These are phyloP conservation scores for Trypanosoma avium DNA, from an alignment of 208 protist genomes.

Conservation along the genomic window DNA sequence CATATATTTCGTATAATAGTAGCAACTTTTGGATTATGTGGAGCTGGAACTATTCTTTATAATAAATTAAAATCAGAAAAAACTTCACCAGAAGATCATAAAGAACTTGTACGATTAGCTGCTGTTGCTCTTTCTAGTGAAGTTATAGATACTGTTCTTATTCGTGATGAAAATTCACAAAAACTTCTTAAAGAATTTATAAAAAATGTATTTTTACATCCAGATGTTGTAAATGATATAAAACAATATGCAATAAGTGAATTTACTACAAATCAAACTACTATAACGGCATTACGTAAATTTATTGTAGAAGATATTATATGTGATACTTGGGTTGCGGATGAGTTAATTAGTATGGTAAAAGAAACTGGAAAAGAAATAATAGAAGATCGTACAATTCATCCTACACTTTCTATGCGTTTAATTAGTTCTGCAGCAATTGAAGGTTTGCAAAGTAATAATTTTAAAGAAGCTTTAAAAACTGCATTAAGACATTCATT, in stretches of 20 bases:
- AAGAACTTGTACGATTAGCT: conserved; percentile 64
- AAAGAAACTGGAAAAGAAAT: conserved; percentile 48
- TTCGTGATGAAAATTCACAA: conserved; percentile 41
- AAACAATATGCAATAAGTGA: conserved; percentile 62
- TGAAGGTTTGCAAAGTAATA: conserved; percentile 33
- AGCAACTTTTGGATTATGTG: conserved; percentile 48
- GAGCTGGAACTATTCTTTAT: conserved; percentile 54
- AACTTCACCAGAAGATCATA: conserved; percentile 34
- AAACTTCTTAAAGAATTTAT: conserved; percentile 47
- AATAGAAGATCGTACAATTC: conserved; percentile 53
- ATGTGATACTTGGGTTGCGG: conserved; percentile 75
- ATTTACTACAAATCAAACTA: conserved; percentile 53
- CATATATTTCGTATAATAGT: conserved; percentile 33
- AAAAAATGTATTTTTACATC: conserved; percentile 56
- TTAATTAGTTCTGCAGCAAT: conserved; percentile 47
- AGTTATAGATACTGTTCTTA: conserved; percentile 54
- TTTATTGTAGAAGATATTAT: conserved; percentile 79
- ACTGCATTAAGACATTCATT: conserved; percentile 20
- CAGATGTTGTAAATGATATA: conserved; percentile 43
- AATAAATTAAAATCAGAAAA: conserved; percentile 19
- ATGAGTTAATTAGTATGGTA: conserved; percentile 74
- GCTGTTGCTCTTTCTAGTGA: conserved; percentile 76
- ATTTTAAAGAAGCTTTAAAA: conserved; percentile 42
- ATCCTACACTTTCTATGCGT: conserved; percentile 44
- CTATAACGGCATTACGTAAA: conserved; percentile 44